Conservation (phyloP, 352 stramenopile genomes). For the Phytophthora lateralis region DNA sequence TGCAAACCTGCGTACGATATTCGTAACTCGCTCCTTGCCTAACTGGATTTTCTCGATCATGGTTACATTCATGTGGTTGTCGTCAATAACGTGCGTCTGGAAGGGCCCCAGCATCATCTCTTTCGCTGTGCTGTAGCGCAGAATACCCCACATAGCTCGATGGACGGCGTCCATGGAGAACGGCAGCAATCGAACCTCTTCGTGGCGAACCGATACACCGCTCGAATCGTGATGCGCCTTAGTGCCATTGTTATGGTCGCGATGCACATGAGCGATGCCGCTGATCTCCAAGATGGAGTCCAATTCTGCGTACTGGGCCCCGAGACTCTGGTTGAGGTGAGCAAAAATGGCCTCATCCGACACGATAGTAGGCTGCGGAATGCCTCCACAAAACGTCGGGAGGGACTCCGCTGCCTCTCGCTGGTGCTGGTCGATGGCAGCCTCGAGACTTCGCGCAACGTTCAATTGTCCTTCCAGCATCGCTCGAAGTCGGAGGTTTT, state of each 20-base stretch:
- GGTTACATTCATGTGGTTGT: slow-evolving; percentile 39
- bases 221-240: slow-evolving; percentile 25
- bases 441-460: slow-evolving; percentile 34
- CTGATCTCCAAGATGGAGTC: slow-evolving; percentile 26
- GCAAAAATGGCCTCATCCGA: slow-evolving; percentile 32
- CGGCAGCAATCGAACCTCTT: slow-evolving; percentile 33
- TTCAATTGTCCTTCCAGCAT: slow-evolving; percentile 42
- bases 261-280: slow-evolving; percentile 18
- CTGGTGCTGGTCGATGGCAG: slow-evolving; percentile 40
- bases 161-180: slow-evolving; percentile 37
- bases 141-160: slow-evolving; percentile 34
- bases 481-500: slow-evolving; percentile 37
- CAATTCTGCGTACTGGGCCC: slow-evolving; percentile 27
- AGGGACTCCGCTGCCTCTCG: slow-evolving; percentile 30
- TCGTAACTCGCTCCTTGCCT: slow-evolving; percentile 16
- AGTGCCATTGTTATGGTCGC: slow-evolving; percentile 35
- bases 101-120: slow-evolving; percentile 36
- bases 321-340: slow-evolving; percentile 28
- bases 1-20: slow-evolving; percentile 30
- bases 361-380: slow-evolving; percentile 1
- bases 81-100: slow-evolving; percentile 27
- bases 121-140: slow-evolving; percentile 28
- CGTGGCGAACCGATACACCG: slow-evolving; percentile 26
- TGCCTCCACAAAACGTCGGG: neutral
- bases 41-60: slow-evolving; percentile 39